phyloP scores from a whole-genome alignment of 305 asterid species.

The Ajuga reptans region DNA sequence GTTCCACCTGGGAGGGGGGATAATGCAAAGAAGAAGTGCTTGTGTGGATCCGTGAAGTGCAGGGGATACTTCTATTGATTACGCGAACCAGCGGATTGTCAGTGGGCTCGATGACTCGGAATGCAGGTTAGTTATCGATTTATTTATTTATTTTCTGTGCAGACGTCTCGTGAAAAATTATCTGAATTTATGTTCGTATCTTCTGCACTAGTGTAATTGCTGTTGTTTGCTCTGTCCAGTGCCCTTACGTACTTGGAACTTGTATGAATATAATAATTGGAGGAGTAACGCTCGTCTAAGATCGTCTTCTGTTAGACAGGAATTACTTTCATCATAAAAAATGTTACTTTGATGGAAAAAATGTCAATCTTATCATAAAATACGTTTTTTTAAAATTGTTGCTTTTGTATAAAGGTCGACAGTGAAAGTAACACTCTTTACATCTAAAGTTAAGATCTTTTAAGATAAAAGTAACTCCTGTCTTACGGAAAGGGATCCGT shows the following conservation, averaged over 20 bases:
- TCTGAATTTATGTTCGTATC: neutral
- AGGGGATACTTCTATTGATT: conserved; percentile 63
- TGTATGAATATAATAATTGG: too few species aligned
- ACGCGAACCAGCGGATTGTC: conserved; percentile 1
- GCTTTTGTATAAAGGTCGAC: too few species aligned
- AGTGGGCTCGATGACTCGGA: conserved; percentile 10
- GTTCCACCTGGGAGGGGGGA: conserved; percentile 40
- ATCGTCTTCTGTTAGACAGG: too few species aligned
- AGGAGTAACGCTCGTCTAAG: too few species aligned
- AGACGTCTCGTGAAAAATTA: neutral
- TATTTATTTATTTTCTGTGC: neutral
- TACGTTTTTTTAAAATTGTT: too few species aligned
- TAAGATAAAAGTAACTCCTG: too few species aligned
- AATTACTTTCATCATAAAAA: too few species aligned
- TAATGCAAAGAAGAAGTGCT: conserved; percentile 59
- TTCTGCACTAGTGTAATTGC: neutral
- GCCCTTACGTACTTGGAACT: neutral
- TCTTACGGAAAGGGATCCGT: too few species aligned
- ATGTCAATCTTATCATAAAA: too few species aligned
- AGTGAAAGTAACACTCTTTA: too few species aligned
- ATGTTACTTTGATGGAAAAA: too few species aligned
- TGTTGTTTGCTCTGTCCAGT: neutral
- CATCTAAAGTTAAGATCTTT: too few species aligned
- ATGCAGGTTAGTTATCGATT: conserved; percentile 24
- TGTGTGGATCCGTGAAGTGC: conserved; percentile 66